phyloP scores from a whole-genome alignment of 495 filamentous ascomycete genomes.

The Neurospora hispaniola region DNA sequence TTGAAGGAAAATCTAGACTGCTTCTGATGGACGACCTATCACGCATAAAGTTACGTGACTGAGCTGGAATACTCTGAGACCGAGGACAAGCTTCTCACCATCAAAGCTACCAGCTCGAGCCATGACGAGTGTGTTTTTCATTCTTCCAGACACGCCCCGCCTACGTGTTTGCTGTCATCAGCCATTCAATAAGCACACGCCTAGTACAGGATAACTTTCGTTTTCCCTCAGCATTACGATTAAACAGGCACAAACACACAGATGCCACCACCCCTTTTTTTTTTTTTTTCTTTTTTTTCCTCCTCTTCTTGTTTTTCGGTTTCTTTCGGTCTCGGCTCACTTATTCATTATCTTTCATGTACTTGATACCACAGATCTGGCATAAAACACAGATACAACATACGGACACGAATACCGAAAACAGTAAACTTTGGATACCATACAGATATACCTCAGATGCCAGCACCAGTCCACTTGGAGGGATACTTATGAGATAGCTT shows the following conservation, averaged over 20 bases:
- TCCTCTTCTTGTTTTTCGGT: neutral
- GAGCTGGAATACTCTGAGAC: neutral
- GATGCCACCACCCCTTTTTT: neutral
- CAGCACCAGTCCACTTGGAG: neutral
- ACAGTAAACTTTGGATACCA: neutral
- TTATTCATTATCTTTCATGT: neutral
- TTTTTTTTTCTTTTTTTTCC: too few relatives aligned
- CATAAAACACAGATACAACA: neutral
- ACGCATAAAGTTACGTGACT: neutral
- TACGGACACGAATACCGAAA: neutral
- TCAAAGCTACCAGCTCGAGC: neutral
- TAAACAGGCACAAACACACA: neutral
- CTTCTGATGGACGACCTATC: neutral
- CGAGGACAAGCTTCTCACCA: neutral
- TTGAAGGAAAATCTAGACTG: neutral
- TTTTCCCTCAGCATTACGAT: neutral
- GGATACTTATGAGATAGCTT: neutral
- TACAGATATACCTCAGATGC: neutral
- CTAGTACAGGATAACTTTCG: neutral
- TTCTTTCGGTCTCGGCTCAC: neutral
- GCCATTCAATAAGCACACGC: neutral
- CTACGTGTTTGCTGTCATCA: neutral
- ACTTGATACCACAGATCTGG: neutral
- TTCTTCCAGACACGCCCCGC: neutral
- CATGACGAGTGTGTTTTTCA: neutral